phyloP scores from a whole-genome alignment of 495 filamentous ascomycete genomes.

The Geopyxis carbonaria region DNA sequence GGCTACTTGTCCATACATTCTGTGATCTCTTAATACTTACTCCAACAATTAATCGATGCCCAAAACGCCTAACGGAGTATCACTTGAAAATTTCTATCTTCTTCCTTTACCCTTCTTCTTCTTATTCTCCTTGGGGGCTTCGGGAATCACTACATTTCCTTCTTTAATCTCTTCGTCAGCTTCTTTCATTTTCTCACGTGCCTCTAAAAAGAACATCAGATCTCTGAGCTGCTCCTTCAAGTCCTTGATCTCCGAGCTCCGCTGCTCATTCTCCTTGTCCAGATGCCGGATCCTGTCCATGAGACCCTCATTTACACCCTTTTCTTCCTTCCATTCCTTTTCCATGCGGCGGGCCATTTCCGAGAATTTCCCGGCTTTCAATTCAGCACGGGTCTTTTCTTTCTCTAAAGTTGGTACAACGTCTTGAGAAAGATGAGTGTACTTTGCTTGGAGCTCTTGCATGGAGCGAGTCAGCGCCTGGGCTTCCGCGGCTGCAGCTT shows the following conservation, averaged over 20 bases:
- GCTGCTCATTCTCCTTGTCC: conserved; percentile 35
- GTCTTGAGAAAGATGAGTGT: conserved; percentile 39
- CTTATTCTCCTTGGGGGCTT: conserved; percentile 10
- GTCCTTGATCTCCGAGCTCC: conserved; percentile 43
- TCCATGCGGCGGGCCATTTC: conserved; percentile 58
- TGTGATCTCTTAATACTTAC: too few species aligned
- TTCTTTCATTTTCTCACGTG: conserved; percentile 62
- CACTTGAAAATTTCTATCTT: conserved; percentile 9
- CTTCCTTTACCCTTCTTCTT: conserved; percentile 21
- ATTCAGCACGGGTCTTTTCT: conserved; percentile 49
- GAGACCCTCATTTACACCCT: conserved; percentile 60
- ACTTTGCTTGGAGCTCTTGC: conserved; percentile 35
- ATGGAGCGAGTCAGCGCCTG: conserved; percentile 36
- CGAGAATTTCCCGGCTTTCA: conserved; percentile 50
- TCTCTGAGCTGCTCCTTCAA: conserved; percentile 79
- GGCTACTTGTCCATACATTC: too few species aligned
- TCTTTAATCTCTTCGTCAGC: conserved; percentile 42
- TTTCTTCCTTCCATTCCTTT: conserved; percentile 72
- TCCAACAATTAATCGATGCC: too few species aligned
- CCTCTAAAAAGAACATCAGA: conserved; percentile 72
- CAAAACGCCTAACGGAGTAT: too few species aligned
- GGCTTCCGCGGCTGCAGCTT: conserved; percentile 41
- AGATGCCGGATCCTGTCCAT: conserved; percentile 59
- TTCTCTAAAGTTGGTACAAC: conserved; percentile 49
- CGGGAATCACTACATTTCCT: conserved; percentile 27